Conservation (phyloP, 225 moss, liverwort and hornwort genomes). For the Bryoerythrophyllum caledonicum region DNA sequence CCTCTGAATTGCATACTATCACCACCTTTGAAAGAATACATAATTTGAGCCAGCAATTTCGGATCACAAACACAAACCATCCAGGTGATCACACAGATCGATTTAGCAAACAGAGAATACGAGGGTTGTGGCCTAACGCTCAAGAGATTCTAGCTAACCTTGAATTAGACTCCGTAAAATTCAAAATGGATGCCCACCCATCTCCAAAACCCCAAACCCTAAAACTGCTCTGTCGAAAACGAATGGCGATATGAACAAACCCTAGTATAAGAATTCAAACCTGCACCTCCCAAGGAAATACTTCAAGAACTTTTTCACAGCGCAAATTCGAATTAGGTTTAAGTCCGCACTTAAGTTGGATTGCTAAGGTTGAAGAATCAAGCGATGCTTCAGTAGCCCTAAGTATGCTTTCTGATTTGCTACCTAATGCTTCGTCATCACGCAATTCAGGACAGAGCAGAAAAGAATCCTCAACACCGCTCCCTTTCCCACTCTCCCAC, state of each 20-base stretch:
- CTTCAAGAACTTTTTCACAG: too few species aligned
- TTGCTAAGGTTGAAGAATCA: too few species aligned
- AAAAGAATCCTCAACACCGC: too few species aligned
- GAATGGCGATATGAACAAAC: not conserved
- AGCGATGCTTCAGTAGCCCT: not conserved
- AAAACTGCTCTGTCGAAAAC: slow-evolving; percentile 1
- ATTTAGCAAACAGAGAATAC: not conserved
- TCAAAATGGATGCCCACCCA: not conserved
- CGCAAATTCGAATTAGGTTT: not conserved
- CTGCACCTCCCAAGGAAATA: not conserved
- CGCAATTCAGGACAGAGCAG: not conserved
- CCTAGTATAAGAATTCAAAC: not conserved
- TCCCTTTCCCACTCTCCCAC: not conserved
- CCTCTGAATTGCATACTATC: not conserved
- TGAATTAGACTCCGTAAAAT: not conserved
- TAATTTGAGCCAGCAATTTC: not conserved
- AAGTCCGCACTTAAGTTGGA: not conserved
- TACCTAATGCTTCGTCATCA: not conserved
- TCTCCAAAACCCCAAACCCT: not conserved
- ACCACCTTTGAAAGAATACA: not conserved
- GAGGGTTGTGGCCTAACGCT: not conserved
- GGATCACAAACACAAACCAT: not conserved
- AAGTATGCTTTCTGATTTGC: not conserved
- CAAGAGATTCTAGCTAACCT: not conserved
- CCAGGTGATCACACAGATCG: not conserved